phyloP scores from a whole-genome alignment of 495 filamentous ascomycete genomes.

The Talaromyces stipitatus region DNA sequence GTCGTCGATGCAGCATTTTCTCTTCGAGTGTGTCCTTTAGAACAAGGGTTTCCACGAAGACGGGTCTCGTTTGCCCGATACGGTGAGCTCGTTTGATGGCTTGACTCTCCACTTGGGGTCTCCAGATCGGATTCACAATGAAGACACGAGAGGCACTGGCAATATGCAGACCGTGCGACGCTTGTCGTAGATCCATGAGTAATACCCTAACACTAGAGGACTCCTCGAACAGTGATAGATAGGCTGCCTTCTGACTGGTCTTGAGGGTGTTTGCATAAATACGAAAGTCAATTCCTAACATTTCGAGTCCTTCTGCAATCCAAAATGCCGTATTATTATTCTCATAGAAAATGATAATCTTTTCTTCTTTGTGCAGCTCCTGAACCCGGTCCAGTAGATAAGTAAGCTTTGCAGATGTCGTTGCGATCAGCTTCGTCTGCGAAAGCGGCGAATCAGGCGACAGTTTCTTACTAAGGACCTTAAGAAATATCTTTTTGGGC shows the following conservation, averaged over 20 bases:
- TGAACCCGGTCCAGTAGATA: conserved; percentile 71
- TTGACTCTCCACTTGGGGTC: conserved; percentile 80
- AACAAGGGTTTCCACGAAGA: conserved; percentile 82
- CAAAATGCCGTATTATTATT: conserved; percentile 76
- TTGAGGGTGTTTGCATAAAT: conserved; percentile 73
- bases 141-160: conserved; percentile 77
- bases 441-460: conserved; percentile 45
- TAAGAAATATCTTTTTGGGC: conserved; percentile 27
- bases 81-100: conserved; percentile 86
- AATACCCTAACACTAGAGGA: conserved; percentile 59
- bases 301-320: conserved; percentile 73
- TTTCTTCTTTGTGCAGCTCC: conserved; percentile 59
- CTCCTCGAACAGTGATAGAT: conserved; percentile 71
- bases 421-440: conserved; percentile 61
- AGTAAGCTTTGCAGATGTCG: conserved; percentile 78
- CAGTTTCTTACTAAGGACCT: conserved; percentile 26
- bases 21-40: conserved; percentile 80
- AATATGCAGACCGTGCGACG: conserved; percentile 82
- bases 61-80: conserved; percentile 74
- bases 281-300: conserved; percentile 66
- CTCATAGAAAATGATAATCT: conserved; percentile 92
- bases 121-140: conserved; percentile 85
- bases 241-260: conserved; percentile 52
- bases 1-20: conserved; percentile 64
- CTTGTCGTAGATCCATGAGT: conserved; percentile 83